Conservation (phyloP, 129 eudicot species). For the Escallonia herrerae region DNA sequence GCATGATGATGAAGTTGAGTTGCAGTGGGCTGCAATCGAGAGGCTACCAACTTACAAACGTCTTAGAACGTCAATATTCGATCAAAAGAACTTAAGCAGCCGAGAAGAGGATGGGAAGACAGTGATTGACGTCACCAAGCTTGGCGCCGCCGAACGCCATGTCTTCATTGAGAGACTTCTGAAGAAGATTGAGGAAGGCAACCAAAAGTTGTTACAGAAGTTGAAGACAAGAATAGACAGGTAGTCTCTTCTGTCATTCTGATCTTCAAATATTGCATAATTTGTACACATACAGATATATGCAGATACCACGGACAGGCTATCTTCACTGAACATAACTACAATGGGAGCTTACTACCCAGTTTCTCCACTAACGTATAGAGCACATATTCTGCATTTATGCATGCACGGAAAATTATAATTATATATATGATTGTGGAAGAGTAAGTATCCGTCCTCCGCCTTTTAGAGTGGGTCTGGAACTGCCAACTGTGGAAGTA, state of each 20-base stretch:
- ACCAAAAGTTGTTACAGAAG: slow-evolving; percentile 7
- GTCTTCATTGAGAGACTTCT: slow-evolving; percentile 9
- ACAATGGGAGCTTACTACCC: too few species aligned
- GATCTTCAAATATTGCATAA: neutral
- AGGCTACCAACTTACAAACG: slow-evolving; percentile 12
- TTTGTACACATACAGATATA: too few species aligned
- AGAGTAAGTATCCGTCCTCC: too few species aligned
- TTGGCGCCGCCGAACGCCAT: slow-evolving; percentile 8
- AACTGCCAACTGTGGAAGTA: slow-evolving; percentile 7
- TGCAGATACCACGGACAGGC: neutral
- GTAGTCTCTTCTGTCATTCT: slow-evolving; percentile 4
- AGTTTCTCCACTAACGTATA: too few species aligned
- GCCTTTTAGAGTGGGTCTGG: slow-evolving; percentile 8
- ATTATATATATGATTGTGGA: too few species aligned
- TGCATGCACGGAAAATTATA: neutral
- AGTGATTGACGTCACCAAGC: slow-evolving; percentile 1
- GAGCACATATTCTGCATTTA: neutral
- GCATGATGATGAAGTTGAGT: slow-evolving; percentile 9
- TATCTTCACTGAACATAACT: too few species aligned
- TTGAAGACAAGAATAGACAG: slow-evolving; percentile 9
- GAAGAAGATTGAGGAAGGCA: slow-evolving; percentile 13
- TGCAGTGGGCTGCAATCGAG: slow-evolving; percentile 18
- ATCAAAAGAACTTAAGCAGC: neutral
- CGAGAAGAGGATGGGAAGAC: neutral
- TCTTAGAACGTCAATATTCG: slow-evolving; percentile 2